Evolutionary conservation across 2,329 filamentous ascomycete species (phyloP), one percentile per base, ranked within the genome.

Genomic region (Xenosphaeropsis pyriputrescens): DNA sequence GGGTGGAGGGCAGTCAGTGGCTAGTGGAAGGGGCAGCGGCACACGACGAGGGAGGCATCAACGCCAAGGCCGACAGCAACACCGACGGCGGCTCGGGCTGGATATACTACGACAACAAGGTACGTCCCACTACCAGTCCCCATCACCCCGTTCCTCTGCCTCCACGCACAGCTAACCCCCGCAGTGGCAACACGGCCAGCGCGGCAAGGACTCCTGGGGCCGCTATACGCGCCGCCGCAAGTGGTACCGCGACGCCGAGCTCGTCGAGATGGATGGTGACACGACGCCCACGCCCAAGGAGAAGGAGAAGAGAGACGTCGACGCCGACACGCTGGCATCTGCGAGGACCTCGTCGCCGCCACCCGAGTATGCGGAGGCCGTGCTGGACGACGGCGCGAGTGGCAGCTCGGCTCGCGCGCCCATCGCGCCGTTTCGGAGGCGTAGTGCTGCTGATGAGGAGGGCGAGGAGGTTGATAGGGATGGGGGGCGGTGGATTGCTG

Each of bases 21-120:
- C 74, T 75, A 38, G 78, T 96, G 18, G 89, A 96, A 49, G 82
- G 83, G 1, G 75, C 75, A 1, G 57, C 67, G 0, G 73, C 76
- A 58, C 69, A 59, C 36, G 62, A 61, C 5, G 51, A 59, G 54
- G 53, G 59, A 47, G 50, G 63, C 52, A 50, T 5, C 46, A 62
- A 53, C 40, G 53, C 50, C 55, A 60, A 52, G 49, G 49, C 45
- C n/a, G 47, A 47, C 44, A 47, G 47, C 22, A 11, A 26, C 3
- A 40, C 47, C 38, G 57, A 61, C 39, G 47, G 63, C 55, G 55
- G 72, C 66, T 76, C 79, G 47, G 91, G 88, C 1, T 98, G 91
- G 91, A 85, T 94, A 29, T 98, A 91, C 58, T 98, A 95, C 54
- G 91, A 98, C 53, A 96, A 89, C 56, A 95, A 94, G 76, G 85